Evolutionary conservation across 495 filamentous ascomycete genomes (phyloP).

Genomic region (Xylaria nigripes): DNA sequence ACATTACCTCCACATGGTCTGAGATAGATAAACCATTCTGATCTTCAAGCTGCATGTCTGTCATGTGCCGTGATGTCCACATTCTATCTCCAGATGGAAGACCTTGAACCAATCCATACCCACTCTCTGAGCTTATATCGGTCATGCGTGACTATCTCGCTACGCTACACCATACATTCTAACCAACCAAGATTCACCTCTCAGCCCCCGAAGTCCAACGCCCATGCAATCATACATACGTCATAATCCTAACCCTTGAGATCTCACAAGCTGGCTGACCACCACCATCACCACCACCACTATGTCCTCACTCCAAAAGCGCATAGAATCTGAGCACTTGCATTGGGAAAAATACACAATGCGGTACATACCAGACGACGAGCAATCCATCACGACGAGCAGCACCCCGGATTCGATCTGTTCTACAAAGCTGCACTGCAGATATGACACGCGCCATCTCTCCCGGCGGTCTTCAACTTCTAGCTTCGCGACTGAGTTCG

Average conservation of each 20-base stretch:
- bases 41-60: too few relatives aligned
- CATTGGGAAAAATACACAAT: conserved; percentile 2
- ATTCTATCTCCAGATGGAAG: too few relatives aligned
- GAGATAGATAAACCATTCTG: too few relatives aligned
- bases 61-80: too few relatives aligned
- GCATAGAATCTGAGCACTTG: not conserved
- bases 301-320: conserved; percentile 10
- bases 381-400: not conserved
- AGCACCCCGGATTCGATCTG: conserved; percentile 7
- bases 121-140: too few relatives aligned
- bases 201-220: not conserved
- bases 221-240: not conserved
- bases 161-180: too few relatives aligned
- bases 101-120: too few relatives aligned
- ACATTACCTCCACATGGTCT: too few relatives aligned
- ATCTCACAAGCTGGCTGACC: not conserved
- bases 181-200: too few relatives aligned
- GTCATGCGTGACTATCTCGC: too few relatives aligned
- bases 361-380: not conserved
- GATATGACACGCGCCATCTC: conserved; percentile 11
- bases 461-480: conserved; percentile 22
- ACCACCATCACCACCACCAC: not conserved
- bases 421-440: conserved; percentile 7
- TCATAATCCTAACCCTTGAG: not conserved
- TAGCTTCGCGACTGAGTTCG: conserved; percentile 20